Base-by-base conservation (phyloP, 139 green algal species). In the Zygnema cylindricum region DNA sequence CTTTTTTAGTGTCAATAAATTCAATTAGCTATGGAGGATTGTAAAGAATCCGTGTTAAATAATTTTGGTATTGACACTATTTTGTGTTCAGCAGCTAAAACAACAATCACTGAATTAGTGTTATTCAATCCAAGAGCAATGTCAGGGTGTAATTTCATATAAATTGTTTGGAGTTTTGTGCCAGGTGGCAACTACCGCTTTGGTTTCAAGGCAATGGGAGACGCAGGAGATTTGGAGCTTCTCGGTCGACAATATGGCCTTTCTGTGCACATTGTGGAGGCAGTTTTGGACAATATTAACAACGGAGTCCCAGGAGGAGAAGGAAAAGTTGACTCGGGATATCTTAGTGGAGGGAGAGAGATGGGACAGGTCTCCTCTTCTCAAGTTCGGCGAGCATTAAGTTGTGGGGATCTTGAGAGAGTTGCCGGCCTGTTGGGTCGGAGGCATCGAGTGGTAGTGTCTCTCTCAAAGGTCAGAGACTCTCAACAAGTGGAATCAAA, bases 171-270 rank as follows among this genome's bases (percentile, higher is more conserved):
- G 36, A 54, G 2, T 7, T 33, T 23, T 54, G n/a, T 86, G 77
- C n/a, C 84, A 84, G 96, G 96, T 3, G 32, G 87, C 7, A 98
- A 98, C 81, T 98, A 98, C 86, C 93, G 95, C 32, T 98, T 98
- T 94, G 94, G 94, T 1, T 98, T 95, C 88, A 95, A 94, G 73
- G 96, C 95, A 1, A 83, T 93, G 22, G 96, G 96, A n/a, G 93
- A 95, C 57, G 91, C 92, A 0, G 32, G 30, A n/a, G 32, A 88
- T n/a, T 43, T 88, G 84, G 25, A 40, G 32, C 25, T 2, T 30
- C 73, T 89, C 43, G 11, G 71, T 35, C 36, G 36, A n/a, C 1
- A 86, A 77, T 3, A 35, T 3, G 84, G 84, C 39, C 32, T 89
- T 35, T 33, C 2, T 49, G 69, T 84, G 1, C 30, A 36, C 36